Evolutionary conservation across 257 asterid species (phyloP).

Genomic region (Rhazya stricta): DNA sequence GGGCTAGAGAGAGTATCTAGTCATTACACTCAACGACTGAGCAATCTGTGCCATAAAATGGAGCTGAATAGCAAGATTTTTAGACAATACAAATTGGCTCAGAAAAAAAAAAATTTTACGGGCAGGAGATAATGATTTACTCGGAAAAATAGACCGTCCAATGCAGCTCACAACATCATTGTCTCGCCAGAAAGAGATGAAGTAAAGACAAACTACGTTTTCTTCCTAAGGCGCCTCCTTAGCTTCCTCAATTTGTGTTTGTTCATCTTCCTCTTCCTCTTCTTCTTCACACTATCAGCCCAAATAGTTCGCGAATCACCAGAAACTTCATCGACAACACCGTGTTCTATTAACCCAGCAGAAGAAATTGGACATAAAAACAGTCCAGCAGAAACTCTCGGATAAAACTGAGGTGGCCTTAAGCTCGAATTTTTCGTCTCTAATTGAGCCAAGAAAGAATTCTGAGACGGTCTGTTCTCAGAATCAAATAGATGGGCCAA

Average conservation of each 20-base stretch:
- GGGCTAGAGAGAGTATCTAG: too few relatives aligned
- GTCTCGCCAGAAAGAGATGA: not conserved
- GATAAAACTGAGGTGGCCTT: constrained; percentile 29
- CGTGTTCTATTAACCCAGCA: constrained; percentile 8
- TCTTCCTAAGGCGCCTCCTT: constrained; percentile 38
- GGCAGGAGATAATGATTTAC: not conserved
- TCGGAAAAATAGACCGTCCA: not conserved
- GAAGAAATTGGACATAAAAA: constrained; percentile 41
- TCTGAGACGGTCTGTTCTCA: constrained; percentile 14
- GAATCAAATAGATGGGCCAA: constrained; percentile 13
- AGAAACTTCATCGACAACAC: not conserved
- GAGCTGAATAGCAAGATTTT: not conserved
- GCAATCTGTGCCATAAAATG: constrained; percentile 2
- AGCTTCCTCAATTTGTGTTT: constrained; percentile 85
- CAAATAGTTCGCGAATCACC: constrained; percentile 45
- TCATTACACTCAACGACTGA: not conserved
- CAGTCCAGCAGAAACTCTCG: constrained; percentile 48
- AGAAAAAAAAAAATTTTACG: not conserved
- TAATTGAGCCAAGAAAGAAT: constrained; percentile 15
- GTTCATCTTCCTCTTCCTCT: constrained; percentile 90
- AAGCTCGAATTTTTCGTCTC: constrained; percentile 20
- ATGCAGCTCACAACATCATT: not conserved
- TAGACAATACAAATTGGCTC: not conserved
- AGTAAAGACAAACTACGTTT: constrained; percentile 30
- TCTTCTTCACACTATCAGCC: constrained; percentile 90